Percentiles rank a stretch among this genome's conserved stretches.
phyloP scores from a whole-genome alignment of 495 filamentous ascomycete genomes.

The Podospora australis region DNA sequence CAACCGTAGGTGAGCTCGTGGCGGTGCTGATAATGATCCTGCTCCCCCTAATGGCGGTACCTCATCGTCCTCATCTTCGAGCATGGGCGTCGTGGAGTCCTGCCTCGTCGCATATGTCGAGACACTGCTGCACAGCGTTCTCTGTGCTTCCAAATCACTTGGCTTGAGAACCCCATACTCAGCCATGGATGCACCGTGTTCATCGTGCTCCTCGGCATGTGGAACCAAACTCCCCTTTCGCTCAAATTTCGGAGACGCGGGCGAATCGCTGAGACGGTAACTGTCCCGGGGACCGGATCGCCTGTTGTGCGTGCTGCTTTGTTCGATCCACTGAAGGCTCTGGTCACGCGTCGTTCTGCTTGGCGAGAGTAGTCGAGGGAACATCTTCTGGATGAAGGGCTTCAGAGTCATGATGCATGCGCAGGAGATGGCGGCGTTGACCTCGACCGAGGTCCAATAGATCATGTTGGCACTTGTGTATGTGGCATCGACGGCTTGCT shows the following conservation, averaged over 20 bases:
- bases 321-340: constrained; percentile 22
- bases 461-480: constrained; percentile 23
- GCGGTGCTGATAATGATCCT: constrained; percentile 13
- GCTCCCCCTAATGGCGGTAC: background rate
- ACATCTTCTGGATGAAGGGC: constrained; percentile 21
- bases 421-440: constrained; percentile 24
- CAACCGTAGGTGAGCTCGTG: constrained; percentile 18
- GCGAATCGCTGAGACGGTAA: background rate
- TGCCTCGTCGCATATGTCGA: background rate
- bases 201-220: constrained; percentile 6
- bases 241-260: background rate
- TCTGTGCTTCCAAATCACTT: background rate
- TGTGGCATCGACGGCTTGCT: constrained; percentile 11
- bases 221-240: constrained; percentile 2
- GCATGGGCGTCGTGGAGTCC: no score
- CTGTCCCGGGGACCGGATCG: background rate
- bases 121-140: background rate
- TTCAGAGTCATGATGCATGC: constrained; percentile 29
- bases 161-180: background rate
- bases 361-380: constrained; percentile 16
- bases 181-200: background rate
- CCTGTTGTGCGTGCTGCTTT: constrained; percentile 1
- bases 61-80: background rate
- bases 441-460: constrained; percentile 25
- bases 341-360: background rate